These are phyloP conservation scores for Magnaporthiopsis rhizophila DNA, from an alignment of 2,329 filamentous ascomycete species.

Conservation along the genomic window DNA sequence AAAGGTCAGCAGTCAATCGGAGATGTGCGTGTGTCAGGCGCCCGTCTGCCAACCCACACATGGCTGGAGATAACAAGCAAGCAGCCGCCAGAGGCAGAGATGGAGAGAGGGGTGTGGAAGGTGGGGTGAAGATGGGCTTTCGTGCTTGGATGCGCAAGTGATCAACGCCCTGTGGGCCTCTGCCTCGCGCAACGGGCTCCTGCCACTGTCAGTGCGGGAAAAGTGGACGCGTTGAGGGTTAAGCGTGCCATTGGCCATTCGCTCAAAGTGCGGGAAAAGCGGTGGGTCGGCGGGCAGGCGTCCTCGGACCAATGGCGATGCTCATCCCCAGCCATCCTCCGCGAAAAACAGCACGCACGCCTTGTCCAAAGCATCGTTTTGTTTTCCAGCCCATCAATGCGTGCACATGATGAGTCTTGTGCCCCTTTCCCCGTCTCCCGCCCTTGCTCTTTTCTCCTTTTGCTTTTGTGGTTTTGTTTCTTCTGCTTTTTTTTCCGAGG, in stretches of 20 bases:
- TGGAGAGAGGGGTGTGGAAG: neutral
- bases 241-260: neutral
- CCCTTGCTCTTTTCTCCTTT: conserved; percentile 3
- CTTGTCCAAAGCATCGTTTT: neutral
- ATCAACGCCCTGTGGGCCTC: neutral
- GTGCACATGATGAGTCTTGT: neutral
- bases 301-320: conserved; percentile 8
- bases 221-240: neutral
- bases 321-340: conserved; percentile 8
- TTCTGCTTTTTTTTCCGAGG: neutral
- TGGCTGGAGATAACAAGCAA: too few species aligned
- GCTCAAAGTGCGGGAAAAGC: neutral
- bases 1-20: conserved; percentile 8
- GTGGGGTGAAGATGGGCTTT: neutral
- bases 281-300: neutral
- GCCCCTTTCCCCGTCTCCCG: conserved; percentile 3
- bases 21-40: neutral
- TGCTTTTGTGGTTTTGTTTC: neutral
- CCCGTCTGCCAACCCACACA: neutral
- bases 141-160: neutral
- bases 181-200: neutral
- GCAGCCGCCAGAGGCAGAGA: too few species aligned
- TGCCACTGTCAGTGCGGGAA: neutral
- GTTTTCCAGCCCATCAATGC: conserved; percentile 1
- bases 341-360: neutral